Percentiles rank a stretch among this genome's conserved stretches.
phyloP scores from a whole-genome alignment of 441 rosid genomes.

The Sinapis alba region DNA sequence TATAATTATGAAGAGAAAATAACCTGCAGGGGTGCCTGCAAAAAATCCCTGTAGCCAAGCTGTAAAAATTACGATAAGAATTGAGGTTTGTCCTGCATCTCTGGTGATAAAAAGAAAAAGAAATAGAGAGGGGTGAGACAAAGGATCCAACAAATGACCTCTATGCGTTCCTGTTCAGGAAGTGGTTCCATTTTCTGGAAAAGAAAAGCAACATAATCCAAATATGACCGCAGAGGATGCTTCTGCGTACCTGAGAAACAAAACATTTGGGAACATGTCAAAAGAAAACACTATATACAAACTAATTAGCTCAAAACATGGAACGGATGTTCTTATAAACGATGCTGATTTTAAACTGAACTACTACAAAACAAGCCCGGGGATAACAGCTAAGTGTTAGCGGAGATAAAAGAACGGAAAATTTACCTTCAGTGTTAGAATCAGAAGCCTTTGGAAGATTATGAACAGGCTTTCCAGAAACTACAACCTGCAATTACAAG shows the following conservation, averaged over 20 bases:
- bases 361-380: neutral
- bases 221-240: slow-evolving; percentile 77
- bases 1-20: slow-evolving; percentile 39
- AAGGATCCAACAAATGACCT: slow-evolving; percentile 51
- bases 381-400: neutral
- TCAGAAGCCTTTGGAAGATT: slow-evolving; percentile 40
- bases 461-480: slow-evolving; percentile 74
- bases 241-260: slow-evolving; percentile 49
- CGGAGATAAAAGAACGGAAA: neutral
- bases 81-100: slow-evolving; percentile 8
- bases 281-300: neutral
- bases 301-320: neutral
- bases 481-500: slow-evolving; percentile 57
- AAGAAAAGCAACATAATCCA: slow-evolving; percentile 88
- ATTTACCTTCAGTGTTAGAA: slow-evolving; percentile 28
- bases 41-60: slow-evolving; percentile 93
- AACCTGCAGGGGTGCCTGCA: slow-evolving; percentile 98
- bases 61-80: slow-evolving; percentile 46
- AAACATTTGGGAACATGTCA: slow-evolving; percentile 13
- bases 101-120: neutral
- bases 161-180: slow-evolving; percentile 92
- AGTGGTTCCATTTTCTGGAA: slow-evolving; percentile 95
- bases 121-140: slow-evolving; percentile 6
- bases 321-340: neutral
- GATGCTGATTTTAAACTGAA: neutral